Percentiles rank a stretch among this genome's conserved stretches.
These are phyloP conservation scores for Paracamarosporium sp. DNA, from an alignment of 2,329 filamentous ascomycete species.

Conservation along the genomic window DNA sequence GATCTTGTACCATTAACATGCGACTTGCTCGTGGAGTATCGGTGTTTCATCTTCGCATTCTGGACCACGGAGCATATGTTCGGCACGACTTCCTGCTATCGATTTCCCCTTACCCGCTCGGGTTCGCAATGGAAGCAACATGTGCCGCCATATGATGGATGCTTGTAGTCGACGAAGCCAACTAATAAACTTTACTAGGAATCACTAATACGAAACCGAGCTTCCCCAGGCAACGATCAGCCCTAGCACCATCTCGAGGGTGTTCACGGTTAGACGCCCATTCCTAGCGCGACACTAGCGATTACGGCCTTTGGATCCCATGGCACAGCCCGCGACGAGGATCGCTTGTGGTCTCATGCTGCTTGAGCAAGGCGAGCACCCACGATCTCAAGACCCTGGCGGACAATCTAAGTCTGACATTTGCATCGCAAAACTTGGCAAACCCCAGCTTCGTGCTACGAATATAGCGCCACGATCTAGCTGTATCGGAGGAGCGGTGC, in stretches of 20 bases:
- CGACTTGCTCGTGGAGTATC: neutral
- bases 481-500: neutral
- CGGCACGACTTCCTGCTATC: neutral
- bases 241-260: neutral
- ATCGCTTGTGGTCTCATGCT: neutral
- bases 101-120: neutral
- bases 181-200: neutral
- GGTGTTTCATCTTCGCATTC: neutral
- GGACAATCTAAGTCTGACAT: constrained; percentile 3
- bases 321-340: neutral
- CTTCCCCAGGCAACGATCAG: constrained; percentile 3
- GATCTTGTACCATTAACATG: neutral
- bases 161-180: neutral
- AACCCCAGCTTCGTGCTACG: neutral
- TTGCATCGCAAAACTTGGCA: constrained; percentile 3
- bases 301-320: neutral
- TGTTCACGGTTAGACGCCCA: neutral
- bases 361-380: neutral
- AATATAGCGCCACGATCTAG: neutral
- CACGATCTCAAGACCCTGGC: neutral
- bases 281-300: constrained; percentile 1
- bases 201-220: constrained; percentile 7
- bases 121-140: neutral
- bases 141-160: neutral
- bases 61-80: neutral